Evolutionary conservation across 164 flowering plant species (phyloP), one percentile per base, ranked within the genome.

Genomic region (grape (Vitis vinifera)): DNA sequence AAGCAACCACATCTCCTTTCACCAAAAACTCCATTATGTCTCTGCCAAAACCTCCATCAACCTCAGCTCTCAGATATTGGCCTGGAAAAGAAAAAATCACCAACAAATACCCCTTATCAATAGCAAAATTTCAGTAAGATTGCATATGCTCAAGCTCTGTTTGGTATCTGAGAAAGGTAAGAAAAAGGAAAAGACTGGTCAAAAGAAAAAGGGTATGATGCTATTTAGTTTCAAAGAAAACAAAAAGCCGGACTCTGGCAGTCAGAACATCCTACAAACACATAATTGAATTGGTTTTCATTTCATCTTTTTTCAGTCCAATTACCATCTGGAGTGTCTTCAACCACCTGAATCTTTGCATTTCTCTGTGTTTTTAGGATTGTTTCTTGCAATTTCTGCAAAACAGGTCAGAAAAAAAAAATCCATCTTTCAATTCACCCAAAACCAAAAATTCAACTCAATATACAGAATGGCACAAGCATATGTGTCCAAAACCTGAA

Each of bases 21-120:
- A 94, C 90, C 84, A 94, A 69, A 79, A 94, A 94, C 83, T 92
- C 97, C 14, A 94, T 61, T 72, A 94, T 89, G 62, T 94, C 97
- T 55, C 88, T 71, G 1, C 95, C 95, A 72, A 94, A 89, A 23
- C 93, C 91, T 63, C 95, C 97, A 57, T 92, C 94, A 15, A 92
- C 86, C 76, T 88, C 94, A 17, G 95, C 97, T 83, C 82, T 84
- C 63, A 92, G 70, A 79, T 91, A 94, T 70, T 89, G 67, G 3
- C 98, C 97, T 90, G 85, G 37, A 59, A 50, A 50, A 8, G 9
- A 59, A 59, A 11, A 29, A 27, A 59, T 11, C 59, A 57, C 30
- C 11, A 57, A 19, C 9, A 9, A 57, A 17, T 57, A n/a, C 59
- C 15, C 27, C 27, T 23, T 23, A 23, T 23, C 27, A 23, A 23